These are phyloP conservation scores for Parachaetomium inaequale DNA, from an alignment of 495 filamentous ascomycete genomes.

Conservation along the genomic window DNA sequence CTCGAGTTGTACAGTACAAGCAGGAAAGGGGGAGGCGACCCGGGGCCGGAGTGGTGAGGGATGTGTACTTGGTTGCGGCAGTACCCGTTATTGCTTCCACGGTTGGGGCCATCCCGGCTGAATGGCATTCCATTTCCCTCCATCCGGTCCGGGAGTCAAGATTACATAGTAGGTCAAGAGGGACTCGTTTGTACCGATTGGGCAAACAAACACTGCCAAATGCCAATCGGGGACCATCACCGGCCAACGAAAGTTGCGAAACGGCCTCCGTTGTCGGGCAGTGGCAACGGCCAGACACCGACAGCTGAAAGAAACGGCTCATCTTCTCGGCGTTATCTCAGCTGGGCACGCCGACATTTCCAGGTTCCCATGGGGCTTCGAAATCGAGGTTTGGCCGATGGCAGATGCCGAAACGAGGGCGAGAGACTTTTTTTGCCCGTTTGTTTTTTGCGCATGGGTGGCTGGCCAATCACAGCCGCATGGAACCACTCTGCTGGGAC, in stretches of 20 bases:
- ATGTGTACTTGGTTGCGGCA: no score
- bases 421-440: not conserved
- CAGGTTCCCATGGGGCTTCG: not conserved
- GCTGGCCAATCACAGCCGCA: not conserved
- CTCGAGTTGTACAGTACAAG: not conserved
- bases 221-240: no score
- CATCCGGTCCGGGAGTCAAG: not conserved
- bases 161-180: no score
- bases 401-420: not conserved
- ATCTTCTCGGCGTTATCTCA: not conserved
- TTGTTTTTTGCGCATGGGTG: not conserved
- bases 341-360: not conserved
- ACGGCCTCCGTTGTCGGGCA: not conserved
- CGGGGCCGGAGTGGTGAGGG: not conserved
- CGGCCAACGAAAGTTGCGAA: not conserved
- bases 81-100: no score
- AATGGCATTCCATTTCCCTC: not conserved
- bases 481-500: not conserved
- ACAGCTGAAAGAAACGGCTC: not conserved
- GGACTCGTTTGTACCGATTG: not conserved
- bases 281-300: not conserved
- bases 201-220: not conserved
- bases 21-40: not conserved
- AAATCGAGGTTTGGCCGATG: not conserved
- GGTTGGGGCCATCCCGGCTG: not conserved